Evolutionary conservation across 1,139 yeast genomes (phyloP).

Genomic region (Blastobotrys persicus): DNA sequence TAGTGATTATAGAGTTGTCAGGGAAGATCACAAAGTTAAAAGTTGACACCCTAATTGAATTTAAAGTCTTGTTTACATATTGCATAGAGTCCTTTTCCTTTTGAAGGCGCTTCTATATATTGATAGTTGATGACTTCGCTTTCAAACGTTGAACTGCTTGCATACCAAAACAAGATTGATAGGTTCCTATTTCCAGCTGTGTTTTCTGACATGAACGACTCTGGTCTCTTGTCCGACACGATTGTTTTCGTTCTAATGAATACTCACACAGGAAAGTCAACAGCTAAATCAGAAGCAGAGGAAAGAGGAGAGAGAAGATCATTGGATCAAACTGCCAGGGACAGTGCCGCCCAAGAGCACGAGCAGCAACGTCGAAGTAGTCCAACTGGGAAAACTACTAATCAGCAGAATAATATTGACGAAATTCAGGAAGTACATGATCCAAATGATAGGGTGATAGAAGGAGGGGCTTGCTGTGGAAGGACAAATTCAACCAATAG

Average conservation of each 20-base stretch:
- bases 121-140: slow-evolving; percentile 4
- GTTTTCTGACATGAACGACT: neutral
- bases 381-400: neutral
- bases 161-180: neutral
- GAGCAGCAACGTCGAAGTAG: neutral
- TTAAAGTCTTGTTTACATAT: neutral
- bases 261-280: neutral
- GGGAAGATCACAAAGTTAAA: too few relatives aligned
- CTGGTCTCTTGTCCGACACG: neutral
- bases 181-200: neutral
- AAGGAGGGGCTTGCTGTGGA: neutral
- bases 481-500: neutral
- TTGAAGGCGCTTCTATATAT: neutral
- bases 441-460: neutral
- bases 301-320: neutral
- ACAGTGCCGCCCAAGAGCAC: neutral
- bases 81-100: neutral
- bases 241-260: neutral
- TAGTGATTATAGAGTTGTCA: too few relatives aligned
- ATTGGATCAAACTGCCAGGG: neutral
- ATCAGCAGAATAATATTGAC: neutral
- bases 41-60: too few relatives aligned
- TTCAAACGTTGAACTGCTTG: neutral
- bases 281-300: neutral
- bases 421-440: neutral